phyloP scores from a whole-genome alignment of 2,329 filamentous ascomycete species.

The Aspergillus thermomutatus region DNA sequence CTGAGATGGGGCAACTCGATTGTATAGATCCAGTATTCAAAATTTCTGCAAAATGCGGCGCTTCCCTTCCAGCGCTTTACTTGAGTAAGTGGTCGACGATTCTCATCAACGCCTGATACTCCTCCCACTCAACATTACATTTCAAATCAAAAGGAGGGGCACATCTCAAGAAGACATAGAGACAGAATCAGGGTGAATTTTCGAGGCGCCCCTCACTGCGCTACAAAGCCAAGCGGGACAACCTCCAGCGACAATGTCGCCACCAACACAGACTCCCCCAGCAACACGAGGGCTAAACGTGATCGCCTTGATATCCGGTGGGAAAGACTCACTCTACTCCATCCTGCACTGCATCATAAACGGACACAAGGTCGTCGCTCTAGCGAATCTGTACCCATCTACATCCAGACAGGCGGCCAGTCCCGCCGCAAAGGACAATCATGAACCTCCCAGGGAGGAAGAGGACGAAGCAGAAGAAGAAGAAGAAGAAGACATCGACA shows the following conservation, averaged over 20 bases:
- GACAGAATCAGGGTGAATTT: not conserved
- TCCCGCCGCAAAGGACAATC: constrained; percentile 3
- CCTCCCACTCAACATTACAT: too few relatives aligned
- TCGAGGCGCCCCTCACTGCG: not conserved
- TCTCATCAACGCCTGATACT: not conserved
- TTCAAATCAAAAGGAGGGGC: too few relatives aligned
- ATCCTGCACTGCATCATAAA: constrained; percentile 85
- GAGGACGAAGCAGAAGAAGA: constrained; percentile 26
- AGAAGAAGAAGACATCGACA: constrained; percentile 69
- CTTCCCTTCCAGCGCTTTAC: not conserved
- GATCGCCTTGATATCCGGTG: constrained; percentile 89
- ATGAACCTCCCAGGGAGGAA: not conserved
- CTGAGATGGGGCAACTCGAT: not conserved
- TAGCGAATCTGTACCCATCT: constrained; percentile 80
- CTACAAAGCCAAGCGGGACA: not conserved
- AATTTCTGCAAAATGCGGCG: not conserved
- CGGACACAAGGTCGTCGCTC: constrained; percentile 78
- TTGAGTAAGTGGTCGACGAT: not conserved
- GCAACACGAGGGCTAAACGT: constrained; percentile 56
- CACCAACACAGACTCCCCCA: constrained; percentile 27
- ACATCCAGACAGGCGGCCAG: constrained; percentile 4
- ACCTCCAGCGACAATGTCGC: constrained; percentile 31
- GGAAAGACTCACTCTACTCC: constrained; percentile 95
- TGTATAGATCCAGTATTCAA: not conserved
- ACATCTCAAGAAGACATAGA: not conserved